Conservation (phyloP, 768 basidiomycete species). For the Termitomyces sp. region DNA sequence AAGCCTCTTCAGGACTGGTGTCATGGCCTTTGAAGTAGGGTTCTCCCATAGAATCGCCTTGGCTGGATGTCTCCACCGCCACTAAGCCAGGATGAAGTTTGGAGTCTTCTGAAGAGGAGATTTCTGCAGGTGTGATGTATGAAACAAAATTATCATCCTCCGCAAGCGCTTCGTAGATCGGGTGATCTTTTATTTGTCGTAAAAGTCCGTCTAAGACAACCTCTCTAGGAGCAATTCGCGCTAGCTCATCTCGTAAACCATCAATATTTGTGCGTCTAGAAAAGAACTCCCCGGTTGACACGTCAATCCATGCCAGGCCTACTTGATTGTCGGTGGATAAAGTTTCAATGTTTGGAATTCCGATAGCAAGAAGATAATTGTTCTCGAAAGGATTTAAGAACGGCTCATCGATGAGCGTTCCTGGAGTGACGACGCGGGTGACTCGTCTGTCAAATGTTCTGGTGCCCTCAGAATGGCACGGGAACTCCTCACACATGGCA, state of each 20-base stretch:
- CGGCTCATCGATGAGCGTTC: conserved; percentile 89
- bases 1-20: conserved; percentile 37
- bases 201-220: conserved; percentile 59
- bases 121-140: conserved; percentile 27
- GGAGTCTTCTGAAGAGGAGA: not conserved
- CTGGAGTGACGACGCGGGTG: conserved; percentile 85
- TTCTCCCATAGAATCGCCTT: not conserved
- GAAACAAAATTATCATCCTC: conserved; percentile 58
- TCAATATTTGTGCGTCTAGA: conserved; percentile 56
- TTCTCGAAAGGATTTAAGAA: conserved; percentile 86
- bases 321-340: conserved; percentile 18
- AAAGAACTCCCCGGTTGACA: conserved; percentile 93
- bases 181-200: conserved; percentile 33
- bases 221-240: conserved; percentile 78
- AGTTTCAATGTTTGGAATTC: conserved; percentile 13
- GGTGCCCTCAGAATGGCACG: conserved; percentile 40
- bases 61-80: not conserved
- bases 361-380: conserved; percentile 81
- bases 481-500: conserved; percentile 93
- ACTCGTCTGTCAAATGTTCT: conserved; percentile 79
- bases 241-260: conserved; percentile 73
- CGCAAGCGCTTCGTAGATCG: conserved; percentile 42
- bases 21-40: conserved; percentile 14
- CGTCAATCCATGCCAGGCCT: conserved; percentile 93
- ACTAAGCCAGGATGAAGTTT: not conserved